Evolutionary conservation across 768 basidiomycete species (phyloP), one percentile per base, ranked within the genome.

Genomic region (Amanita muscaria): DNA sequence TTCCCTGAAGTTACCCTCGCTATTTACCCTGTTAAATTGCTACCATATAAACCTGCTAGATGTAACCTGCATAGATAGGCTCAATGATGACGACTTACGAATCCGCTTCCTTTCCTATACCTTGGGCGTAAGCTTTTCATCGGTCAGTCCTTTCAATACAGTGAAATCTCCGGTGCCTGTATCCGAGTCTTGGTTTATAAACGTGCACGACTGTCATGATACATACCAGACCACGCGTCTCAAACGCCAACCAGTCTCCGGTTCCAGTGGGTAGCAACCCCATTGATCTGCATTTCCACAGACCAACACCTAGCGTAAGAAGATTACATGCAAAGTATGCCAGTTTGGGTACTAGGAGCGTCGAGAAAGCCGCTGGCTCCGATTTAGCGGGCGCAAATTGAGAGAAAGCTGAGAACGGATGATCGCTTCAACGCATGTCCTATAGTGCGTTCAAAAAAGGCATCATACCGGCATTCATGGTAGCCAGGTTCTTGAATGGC

Each of bases 281-380:
- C 90, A 97, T 92, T 0, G 83, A 77, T 24, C 80, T 79, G 63
- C 91, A 94, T 62, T 97, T 97, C 83, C 87, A 97, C 21, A 96
- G 61, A 0, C 92, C 92, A 22, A 96, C 79, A 4, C 68, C 77
- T 14, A 96, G 72, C 0, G 90, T 93, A 44, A 84, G 58, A 4
- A 86, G 43, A 56, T 89, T 90, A 61, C 83, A 88, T 1, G 73
- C 60, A 2, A 91, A 49, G 55, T 83, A 91, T 12, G 72, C 76
- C 40, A 80, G 42, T 54, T 90, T 90, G 47, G 86, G 86, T 33
- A 83, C 63, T 1, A 68, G 59, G n/a, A 90, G 69, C 0, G 82
- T 76, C 25, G 65, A 66, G 21, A 79, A 48, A 22, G 79, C 63
- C 43, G 72, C 69, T 0, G 72, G 61, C 27, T 72, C 57, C 5